Evolutionary conservation across 2,329 filamentous ascomycete genomes (phyloP), one percentile per base, ranked within the genome.

Genomic region (Juglanconis sp.): DNA sequence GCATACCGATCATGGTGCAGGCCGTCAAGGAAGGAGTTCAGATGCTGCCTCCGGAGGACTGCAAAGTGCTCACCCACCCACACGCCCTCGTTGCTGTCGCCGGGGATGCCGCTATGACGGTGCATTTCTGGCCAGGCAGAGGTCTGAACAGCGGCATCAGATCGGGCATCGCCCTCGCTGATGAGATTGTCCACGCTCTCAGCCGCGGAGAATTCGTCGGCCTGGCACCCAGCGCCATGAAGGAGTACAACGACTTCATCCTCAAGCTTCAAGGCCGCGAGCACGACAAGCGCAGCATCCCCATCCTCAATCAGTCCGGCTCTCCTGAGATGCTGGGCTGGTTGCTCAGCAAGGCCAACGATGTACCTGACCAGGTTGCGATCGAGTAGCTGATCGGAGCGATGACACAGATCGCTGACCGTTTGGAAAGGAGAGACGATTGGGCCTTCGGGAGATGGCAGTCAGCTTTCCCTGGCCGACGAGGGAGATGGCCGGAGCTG

Each of bases 131-230:
- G 73, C 71, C 73, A 0, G 73, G 73, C 0, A 67, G 72, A 7
- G 72, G 72, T 0, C 66, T 74, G 4, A 74, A 74, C 63, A 74
- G 70, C 60, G 72, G 72, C 38, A 73, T 74, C 66, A 74, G 74
- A 51, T 66, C 72, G 0, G 73, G 71, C 6, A 67, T 75, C 30
- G 71, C 73, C 0, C 62, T 73, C 10, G 72, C 71, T 11, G 71
- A 74, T 55, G 71, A 74, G 62, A 69, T 75, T 35, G 72, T 72
- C 3, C 68, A 72, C 56, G 70, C 71, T 0, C 65, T 73, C 38
- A 68, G 69, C 57, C 57, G 64, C 7, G 68, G 70, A 2, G 64
- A 63, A 9, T 72, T 74, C 35, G 66, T 72, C 0, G 72, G 72
- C 3, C 64, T 75, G 53, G 62, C 65, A 15, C 62, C 71, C 30